phyloP scores from a whole-genome alignment of 768 basidiomycete species.

The Phylloporus sp. region DNA sequence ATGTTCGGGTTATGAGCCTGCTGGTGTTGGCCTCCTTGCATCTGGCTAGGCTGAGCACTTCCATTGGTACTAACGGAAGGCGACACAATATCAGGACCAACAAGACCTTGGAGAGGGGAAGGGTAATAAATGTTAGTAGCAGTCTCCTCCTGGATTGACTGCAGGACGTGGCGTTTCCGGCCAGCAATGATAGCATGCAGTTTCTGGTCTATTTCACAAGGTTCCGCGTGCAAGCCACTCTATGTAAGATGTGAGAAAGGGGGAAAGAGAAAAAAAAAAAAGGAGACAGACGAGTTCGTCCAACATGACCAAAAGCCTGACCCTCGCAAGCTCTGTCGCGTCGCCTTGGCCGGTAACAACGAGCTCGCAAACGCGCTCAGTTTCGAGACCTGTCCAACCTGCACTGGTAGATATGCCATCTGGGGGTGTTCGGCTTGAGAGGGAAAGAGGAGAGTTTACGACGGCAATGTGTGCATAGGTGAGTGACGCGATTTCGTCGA shows the following conservation, averaged over 20 bases:
- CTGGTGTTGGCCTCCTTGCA: constrained; percentile 20
- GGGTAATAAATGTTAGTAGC: constrained; percentile 96
- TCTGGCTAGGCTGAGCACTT: constrained; percentile 31
- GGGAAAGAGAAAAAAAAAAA: not conserved
- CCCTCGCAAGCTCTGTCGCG: constrained; percentile 86
- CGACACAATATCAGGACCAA: constrained; percentile 58
- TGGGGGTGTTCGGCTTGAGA: constrained; percentile 72
- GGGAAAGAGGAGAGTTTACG: constrained; percentile 76
- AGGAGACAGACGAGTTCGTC: constrained; percentile 79
- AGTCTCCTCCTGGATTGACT: constrained; percentile 94
- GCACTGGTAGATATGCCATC: constrained; percentile 73
- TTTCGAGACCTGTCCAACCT: constrained; percentile 89
- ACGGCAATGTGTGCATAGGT: constrained; percentile 94
- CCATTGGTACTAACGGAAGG: constrained; percentile 35
- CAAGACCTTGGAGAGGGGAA: constrained; percentile 81
- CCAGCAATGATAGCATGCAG: constrained; percentile 89
- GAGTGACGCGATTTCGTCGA: constrained; percentile 93
- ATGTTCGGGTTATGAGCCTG: constrained; percentile 61
- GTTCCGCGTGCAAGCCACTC: constrained; percentile 89
- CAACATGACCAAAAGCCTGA: constrained; percentile 87
- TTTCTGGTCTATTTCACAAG: constrained; percentile 93
- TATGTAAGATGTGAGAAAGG: constrained; percentile 28
- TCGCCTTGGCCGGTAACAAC: constrained; percentile 87
- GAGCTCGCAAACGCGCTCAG: constrained; percentile 90
- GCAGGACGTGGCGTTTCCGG: constrained; percentile 80